phyloP scores from a whole-genome alignment of 2,329 filamentous ascomycete genomes.

The Elsinoe perseae region DNA sequence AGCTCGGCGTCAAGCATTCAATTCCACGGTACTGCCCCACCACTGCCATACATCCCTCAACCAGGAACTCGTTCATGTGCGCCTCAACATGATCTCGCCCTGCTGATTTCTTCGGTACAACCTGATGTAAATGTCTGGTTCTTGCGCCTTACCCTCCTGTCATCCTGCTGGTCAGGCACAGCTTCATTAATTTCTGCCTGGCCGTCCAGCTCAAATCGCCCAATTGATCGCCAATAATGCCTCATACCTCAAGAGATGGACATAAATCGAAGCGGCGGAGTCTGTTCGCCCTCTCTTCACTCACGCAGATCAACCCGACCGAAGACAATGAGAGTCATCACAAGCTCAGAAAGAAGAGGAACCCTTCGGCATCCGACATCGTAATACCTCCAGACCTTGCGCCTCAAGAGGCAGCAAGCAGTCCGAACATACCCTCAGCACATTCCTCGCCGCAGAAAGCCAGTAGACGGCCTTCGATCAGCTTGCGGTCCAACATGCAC shows the following conservation, averaged over 20 bases:
- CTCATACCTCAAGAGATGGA: conserved; percentile 18
- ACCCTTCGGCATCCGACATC: conserved; percentile 19
- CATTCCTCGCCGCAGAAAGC: conserved; percentile 22
- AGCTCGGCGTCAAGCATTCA: conserved; percentile 5
- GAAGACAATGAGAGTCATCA: conserved; percentile 20
- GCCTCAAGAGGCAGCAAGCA: conserved; percentile 19
- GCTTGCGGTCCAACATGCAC: conserved; percentile 22
- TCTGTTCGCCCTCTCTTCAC: conserved; percentile 29
- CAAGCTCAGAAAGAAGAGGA: conserved; percentile 24
- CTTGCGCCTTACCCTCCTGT: conserved; percentile 4
- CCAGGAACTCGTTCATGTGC: not conserved
- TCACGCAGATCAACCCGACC: conserved; percentile 24
- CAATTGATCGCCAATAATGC: conserved; percentile 17
- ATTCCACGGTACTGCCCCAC: conserved; percentile 9
- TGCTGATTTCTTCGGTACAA: not conserved
- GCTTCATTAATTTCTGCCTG: not conserved
- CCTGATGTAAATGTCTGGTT: conserved; percentile 11
- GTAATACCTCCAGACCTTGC: conserved; percentile 23
- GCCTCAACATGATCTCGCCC: conserved; percentile 5
- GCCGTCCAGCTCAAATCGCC: not conserved
- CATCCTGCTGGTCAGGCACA: conserved; percentile 13
- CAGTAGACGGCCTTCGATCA: conserved; percentile 25
- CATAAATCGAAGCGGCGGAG: conserved; percentile 25
- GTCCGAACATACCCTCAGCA: conserved; percentile 20
- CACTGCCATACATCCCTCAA: conserved; percentile 5